Evolutionary conservation across 2,329 filamentous ascomycete species (phyloP).

Genomic region (Fusarium abutilonis): DNA sequence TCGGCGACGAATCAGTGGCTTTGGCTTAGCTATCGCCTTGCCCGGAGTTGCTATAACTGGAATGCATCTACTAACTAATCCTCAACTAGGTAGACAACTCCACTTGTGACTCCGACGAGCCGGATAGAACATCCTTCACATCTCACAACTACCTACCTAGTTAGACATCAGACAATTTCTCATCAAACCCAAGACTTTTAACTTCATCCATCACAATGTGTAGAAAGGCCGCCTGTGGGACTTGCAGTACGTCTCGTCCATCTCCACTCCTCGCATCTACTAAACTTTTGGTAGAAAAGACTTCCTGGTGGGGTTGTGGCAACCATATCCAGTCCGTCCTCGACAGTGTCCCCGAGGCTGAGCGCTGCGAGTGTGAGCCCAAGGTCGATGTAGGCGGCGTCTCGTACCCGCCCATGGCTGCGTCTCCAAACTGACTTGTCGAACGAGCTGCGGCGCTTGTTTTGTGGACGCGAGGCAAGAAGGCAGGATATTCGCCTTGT

Average conservation of each 20-base stretch:
- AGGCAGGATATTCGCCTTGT: slow-evolving; percentile 44
- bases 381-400: slow-evolving; percentile 69
- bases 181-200: not conserved
- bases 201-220: slow-evolving; percentile 63
- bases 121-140: slow-evolving; percentile 6
- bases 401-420: slow-evolving; percentile 72
- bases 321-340: slow-evolving; percentile 70
- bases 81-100: slow-evolving; percentile 1
- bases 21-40: slow-evolving; percentile 24
- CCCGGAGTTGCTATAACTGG: slow-evolving; percentile 27
- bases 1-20: slow-evolving; percentile 17
- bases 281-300: slow-evolving; percentile 34
- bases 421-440: slow-evolving; percentile 54
- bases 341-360: slow-evolving; percentile 63
- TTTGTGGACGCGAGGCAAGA: slow-evolving; percentile 46
- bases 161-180: not conserved
- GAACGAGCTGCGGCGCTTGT: slow-evolving; percentile 43
- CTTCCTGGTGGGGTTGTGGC: slow-evolving; percentile 72
- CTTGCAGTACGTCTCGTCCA: slow-evolving; percentile 65
- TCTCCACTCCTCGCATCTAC: not conserved
- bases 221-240: slow-evolving; percentile 68
- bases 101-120: slow-evolving; percentile 9
- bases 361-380: slow-evolving; percentile 74
- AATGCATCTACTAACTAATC: not conserved
- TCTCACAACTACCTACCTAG: not conserved